A percentile compares a stretch with the other conserved stretches of the same genome.
Conservation (phyloP, 495 filamentous ascomycete species). For the Penicillium maclennaniae region DNA sequence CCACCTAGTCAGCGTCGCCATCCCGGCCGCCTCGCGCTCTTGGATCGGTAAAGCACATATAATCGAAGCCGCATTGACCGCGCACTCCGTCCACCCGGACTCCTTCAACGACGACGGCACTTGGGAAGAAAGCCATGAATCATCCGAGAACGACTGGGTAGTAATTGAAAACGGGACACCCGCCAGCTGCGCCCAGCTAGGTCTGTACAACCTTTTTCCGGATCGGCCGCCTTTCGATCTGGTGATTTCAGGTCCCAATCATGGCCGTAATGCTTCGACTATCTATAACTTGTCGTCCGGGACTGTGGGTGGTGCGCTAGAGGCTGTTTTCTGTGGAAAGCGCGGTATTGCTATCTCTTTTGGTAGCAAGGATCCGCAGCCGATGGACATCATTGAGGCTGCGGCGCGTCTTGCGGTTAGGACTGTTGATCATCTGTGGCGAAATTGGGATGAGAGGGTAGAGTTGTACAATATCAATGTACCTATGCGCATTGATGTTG, state of each 20-base stretch:
- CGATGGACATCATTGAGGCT: slow-evolving; percentile 60
- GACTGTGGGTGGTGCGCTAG: slow-evolving; percentile 87
- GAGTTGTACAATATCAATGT: slow-evolving; percentile 89
- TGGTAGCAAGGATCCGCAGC: slow-evolving; percentile 73
- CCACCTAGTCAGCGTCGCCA: slow-evolving; percentile 83
- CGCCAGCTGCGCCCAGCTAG: slow-evolving; percentile 84
- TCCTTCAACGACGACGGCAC: slow-evolving; percentile 54
- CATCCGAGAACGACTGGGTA: slow-evolving; percentile 65
- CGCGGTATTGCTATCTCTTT: slow-evolving; percentile 81
- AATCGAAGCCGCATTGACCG: slow-evolving; percentile 77
- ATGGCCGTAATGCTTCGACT: slow-evolving; percentile 89
- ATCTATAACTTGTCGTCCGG: slow-evolving; percentile 85
- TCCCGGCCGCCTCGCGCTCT: slow-evolving; percentile 84
- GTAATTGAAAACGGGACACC: slow-evolving; percentile 81
- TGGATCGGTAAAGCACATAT: slow-evolving; percentile 99
- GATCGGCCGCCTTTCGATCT: slow-evolving; percentile 73
- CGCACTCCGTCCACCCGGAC: slow-evolving; percentile 72
- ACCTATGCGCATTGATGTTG: slow-evolving; percentile 61
- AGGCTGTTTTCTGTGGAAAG: slow-evolving; percentile 77
- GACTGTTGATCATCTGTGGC: slow-evolving; percentile 67
- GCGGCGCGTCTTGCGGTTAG: slow-evolving; percentile 65
- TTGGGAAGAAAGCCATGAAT: slow-evolving; percentile 27
- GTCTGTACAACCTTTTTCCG: slow-evolving; percentile 79
- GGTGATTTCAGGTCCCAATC: slow-evolving; percentile 89
- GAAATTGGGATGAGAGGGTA: slow-evolving; percentile 70